Percentiles rank a stretch among this genome's conserved stretches.
Conservation (phyloP, 2,329 filamentous ascomycete species). For the Cytospora paraplurivora region DNA sequence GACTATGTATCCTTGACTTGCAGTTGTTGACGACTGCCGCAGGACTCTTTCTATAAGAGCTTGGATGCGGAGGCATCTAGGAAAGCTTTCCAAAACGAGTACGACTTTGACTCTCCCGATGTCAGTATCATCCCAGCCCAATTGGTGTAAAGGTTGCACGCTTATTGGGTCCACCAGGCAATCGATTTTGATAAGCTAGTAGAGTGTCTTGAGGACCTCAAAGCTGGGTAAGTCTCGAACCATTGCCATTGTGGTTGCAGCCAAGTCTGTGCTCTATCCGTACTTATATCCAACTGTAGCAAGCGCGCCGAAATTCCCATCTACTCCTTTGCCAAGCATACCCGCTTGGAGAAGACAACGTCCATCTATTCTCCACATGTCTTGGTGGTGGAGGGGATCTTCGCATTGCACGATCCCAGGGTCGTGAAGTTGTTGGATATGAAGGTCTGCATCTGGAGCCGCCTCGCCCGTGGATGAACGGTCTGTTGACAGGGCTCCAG, state of each 20-base stretch:
- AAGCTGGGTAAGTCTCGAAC: conserved; percentile 74
- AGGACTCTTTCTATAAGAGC: conserved; percentile 98
- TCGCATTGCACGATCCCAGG: conserved; percentile 86
- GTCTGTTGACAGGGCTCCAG: conserved; percentile 40
- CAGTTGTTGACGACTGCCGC: conserved; percentile 8
- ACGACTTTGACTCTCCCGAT: conserved; percentile 92
- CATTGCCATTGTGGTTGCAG: neutral
- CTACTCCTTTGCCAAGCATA: conserved; percentile 94
- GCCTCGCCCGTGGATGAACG: neutral
- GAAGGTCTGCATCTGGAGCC: conserved; percentile 57
- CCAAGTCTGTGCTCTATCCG: neutral
- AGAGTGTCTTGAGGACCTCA: conserved; percentile 77
- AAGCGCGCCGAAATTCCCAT: conserved; percentile 89
- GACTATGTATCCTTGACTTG: neutral
- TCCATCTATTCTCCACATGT: conserved; percentile 96
- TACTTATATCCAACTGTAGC: conserved; percentile 45
- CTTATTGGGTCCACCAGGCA: conserved; percentile 49
- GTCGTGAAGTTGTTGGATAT: conserved; percentile 88
- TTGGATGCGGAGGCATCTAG: conserved; percentile 76
- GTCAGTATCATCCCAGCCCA: conserved; percentile 40
- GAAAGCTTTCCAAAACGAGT: conserved; percentile 85
- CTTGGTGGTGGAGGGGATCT: conserved; percentile 91
- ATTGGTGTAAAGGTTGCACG: neutral
- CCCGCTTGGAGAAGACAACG: conserved; percentile 75
- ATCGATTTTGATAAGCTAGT: conserved; percentile 93